Percentiles rank a stretch among this genome's conserved stretches.
These are phyloP conservation scores for Rhodomyrtus psidioides DNA, from an alignment of 441 rosid genomes.

Conservation along the genomic window DNA sequence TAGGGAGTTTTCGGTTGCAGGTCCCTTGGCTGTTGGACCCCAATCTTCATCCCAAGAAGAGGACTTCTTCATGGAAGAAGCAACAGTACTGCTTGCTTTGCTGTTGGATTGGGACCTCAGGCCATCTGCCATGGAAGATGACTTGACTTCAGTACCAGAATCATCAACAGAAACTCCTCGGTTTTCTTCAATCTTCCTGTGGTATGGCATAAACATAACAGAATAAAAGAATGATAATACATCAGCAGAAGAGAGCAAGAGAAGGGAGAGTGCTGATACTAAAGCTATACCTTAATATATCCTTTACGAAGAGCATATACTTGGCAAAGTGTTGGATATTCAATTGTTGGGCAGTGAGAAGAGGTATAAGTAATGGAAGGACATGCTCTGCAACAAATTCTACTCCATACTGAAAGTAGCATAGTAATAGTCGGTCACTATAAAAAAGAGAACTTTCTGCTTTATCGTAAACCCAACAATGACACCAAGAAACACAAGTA, in stretches of 20 bases:
- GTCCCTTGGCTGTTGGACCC: conserved; percentile 38
- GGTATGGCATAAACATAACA: not conserved
- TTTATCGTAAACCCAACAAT: not conserved
- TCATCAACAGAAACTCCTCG: conserved; percentile 73
- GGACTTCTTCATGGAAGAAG: conserved; percentile 39
- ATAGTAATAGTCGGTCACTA: not conserved
- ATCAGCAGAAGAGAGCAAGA: not conserved
- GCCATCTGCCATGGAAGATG: conserved; percentile 29
- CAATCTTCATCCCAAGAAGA: conserved; percentile 92
- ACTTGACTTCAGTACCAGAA: conserved; percentile 53
- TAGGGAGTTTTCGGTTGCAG: conserved; percentile 16
- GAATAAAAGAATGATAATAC: not conserved
- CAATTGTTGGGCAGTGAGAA: conserved; percentile 82
- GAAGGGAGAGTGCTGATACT: not conserved
- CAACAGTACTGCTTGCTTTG: conserved; percentile 34
- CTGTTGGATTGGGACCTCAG: conserved; percentile 34
- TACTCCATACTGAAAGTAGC: conserved; percentile 56
- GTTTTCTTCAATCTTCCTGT: conserved; percentile 89
- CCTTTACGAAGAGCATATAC: conserved; percentile 85
- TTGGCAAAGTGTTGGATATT: conserved; percentile 88
- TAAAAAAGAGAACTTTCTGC: not conserved
- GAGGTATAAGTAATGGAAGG: conserved; percentile 69
- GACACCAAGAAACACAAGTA: not conserved
- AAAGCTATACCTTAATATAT: conserved; percentile 62
- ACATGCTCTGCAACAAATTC: conserved; percentile 79